Evolutionary conservation across 768 basidiomycete species (phyloP).

Genomic region (Termitomyces sp.): DNA sequence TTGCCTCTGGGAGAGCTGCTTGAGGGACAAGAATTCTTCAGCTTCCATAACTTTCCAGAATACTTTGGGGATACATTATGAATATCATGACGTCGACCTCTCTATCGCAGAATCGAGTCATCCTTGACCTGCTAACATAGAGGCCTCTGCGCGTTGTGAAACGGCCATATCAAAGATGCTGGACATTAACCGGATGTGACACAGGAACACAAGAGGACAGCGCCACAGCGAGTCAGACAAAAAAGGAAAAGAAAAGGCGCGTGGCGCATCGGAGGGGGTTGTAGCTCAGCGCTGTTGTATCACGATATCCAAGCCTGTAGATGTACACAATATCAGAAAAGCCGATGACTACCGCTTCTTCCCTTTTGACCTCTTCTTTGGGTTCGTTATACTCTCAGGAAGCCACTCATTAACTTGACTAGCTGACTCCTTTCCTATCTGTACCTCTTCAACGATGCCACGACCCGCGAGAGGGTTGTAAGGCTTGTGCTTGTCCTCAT

Average conservation of each 20-base stretch:
- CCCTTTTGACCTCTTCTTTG: conserved; percentile 28
- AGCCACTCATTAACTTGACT: conserved; percentile 40
- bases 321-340: neutral
- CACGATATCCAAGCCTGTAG: neutral
- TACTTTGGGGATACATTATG: no score
- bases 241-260: neutral
- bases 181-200: no score
- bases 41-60: no score
- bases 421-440: conserved; percentile 4
- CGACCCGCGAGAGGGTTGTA: conserved; percentile 11
- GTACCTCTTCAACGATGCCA: conserved; percentile 8
- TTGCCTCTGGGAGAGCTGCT: no score
- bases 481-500: conserved; percentile 13
- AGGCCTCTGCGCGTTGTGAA: no score
- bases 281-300: neutral
- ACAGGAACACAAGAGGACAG: conserved; percentile 13
- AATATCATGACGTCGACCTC: no score
- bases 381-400: conserved; percentile 39
- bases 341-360: conserved; percentile 11
- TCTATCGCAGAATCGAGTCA: no score
- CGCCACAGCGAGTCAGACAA: conserved; percentile 3
- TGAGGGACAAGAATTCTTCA: no score
- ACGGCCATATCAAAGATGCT: no score
- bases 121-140: no score
- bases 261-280: neutral